These are phyloP conservation scores for Podila horticola DNA, from an alignment of 192 early-diverging fungal species.

Conservation along the genomic window DNA sequence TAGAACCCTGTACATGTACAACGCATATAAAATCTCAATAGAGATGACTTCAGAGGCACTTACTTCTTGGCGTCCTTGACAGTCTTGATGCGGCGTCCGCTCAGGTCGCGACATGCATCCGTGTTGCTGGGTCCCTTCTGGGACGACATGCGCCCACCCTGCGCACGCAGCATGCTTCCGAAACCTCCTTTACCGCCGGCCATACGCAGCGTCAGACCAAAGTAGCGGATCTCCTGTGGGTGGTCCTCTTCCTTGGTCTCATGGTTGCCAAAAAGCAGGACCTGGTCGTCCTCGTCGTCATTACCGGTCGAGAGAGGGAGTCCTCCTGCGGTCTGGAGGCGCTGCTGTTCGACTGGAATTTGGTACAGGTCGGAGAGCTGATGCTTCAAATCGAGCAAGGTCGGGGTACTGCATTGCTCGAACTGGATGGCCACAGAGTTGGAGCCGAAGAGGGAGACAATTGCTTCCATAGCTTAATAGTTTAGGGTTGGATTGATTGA, in stretches of 20 bases:
- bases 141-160: conserved; percentile 89
- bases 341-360: conserved; percentile 54
- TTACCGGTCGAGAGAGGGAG: conserved; percentile 20
- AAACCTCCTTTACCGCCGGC: conserved; percentile 97
- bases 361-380: conserved; percentile 36
- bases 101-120: conserved; percentile 94
- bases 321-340: conserved; percentile 55
- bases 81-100: conserved; percentile 87
- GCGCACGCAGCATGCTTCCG: conserved; percentile 92
- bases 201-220: conserved; percentile 65
- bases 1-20: not conserved
- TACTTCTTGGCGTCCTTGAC: conserved; percentile 92
- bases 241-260: conserved; percentile 5
- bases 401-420: conserved; percentile 19
- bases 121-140: conserved; percentile 88
- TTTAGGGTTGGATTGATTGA: not conserved
- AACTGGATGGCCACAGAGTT: conserved; percentile 39
- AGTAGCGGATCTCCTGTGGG: conserved; percentile 15
- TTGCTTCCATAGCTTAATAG: conserved; percentile 38
- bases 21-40: too few species aligned
- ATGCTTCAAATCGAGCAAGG: conserved; percentile 50
- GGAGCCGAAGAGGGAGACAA: conserved; percentile 42
- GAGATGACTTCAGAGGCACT: conserved; percentile 4
- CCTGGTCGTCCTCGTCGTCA: conserved; percentile 43
- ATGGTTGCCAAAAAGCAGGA: conserved; percentile 38